phyloP scores from a whole-genome alignment of 2,329 filamentous ascomycete genomes.

The Curvularia sp. region DNA sequence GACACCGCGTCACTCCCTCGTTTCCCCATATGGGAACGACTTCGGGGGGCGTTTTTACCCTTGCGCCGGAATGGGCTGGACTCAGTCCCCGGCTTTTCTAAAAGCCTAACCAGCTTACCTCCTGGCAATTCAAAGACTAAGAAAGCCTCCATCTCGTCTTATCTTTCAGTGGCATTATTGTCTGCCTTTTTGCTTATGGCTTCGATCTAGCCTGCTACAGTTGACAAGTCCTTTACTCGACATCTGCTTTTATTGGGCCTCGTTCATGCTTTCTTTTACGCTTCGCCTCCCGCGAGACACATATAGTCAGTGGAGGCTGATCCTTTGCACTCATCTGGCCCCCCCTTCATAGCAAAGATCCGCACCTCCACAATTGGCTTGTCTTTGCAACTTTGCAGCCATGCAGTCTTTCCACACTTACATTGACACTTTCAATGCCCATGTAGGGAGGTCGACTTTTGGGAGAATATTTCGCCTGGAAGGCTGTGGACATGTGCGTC shows the following conservation, averaged over 20 bases:
- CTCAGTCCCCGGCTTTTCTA: constrained; percentile 16
- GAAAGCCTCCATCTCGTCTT: constrained; percentile 10
- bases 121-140: constrained; percentile 9
- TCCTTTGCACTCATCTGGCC: constrained; percentile 1
- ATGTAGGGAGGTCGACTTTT: constrained; percentile 45
- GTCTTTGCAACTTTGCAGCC: constrained; percentile 11
- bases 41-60: constrained; percentile 7
- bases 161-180: constrained; percentile 4
- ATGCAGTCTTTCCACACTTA: constrained; percentile 35
- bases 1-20: constrained; percentile 32
- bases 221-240: constrained; percentile 8
- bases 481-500: constrained; percentile 79
- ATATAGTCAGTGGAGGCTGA: constrained; percentile 14
- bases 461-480: constrained; percentile 72
- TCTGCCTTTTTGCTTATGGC: constrained; percentile 19
- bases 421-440: constrained; percentile 33
- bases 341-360: constrained; percentile 13
- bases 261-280: constrained; percentile 25
- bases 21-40: constrained; percentile 4
- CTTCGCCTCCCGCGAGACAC: constrained; percentile 12
- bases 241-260: constrained; percentile 13
- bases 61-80: constrained; percentile 3
- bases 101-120: neutral
- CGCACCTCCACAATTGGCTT: constrained; percentile 7
- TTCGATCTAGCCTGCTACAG: constrained; percentile 14